Conservation (phyloP, 2,329 filamentous ascomycete genomes). For the Paecilomyces fulvus region DNA sequence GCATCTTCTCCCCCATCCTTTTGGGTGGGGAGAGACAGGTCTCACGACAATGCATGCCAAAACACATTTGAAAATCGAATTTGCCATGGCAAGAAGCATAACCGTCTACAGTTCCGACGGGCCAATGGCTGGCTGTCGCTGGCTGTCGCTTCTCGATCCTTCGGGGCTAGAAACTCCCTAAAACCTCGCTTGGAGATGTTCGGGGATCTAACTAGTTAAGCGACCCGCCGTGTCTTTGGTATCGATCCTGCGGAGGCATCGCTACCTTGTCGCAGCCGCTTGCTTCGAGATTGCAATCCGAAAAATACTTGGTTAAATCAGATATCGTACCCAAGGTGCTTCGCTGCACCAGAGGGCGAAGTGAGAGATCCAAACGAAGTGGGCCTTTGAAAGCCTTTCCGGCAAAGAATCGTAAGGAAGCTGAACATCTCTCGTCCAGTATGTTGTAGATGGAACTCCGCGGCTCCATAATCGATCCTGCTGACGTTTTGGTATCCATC, state of each 20-base stretch:
- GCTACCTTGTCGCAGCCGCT: neutral
- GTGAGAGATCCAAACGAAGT: neutral
- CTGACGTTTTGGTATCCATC: neutral
- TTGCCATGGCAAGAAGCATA: neutral
- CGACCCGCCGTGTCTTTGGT: neutral
- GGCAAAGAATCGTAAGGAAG: neutral
- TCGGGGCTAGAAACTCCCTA: neutral
- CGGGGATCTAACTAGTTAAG: neutral
- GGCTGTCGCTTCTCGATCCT: neutral
- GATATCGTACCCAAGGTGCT: neutral
- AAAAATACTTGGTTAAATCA: neutral
- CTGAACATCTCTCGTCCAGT: neutral
- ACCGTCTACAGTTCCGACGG: neutral
- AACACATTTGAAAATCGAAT: neutral
- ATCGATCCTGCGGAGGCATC: neutral
- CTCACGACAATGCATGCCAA: neutral
- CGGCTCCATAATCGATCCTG: neutral
- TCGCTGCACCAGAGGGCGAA: neutral
- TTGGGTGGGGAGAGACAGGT: neutral
- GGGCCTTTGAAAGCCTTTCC: neutral
- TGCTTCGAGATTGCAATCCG: neutral
- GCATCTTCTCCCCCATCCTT: neutral
- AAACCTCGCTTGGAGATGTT: neutral
- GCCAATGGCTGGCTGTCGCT: neutral
- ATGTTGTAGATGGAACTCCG: neutral